Evolutionary conservation across 257 asterid genomes (phyloP), one percentile per base, ranked within the genome.

Genomic region (Echium plantagineum): DNA sequence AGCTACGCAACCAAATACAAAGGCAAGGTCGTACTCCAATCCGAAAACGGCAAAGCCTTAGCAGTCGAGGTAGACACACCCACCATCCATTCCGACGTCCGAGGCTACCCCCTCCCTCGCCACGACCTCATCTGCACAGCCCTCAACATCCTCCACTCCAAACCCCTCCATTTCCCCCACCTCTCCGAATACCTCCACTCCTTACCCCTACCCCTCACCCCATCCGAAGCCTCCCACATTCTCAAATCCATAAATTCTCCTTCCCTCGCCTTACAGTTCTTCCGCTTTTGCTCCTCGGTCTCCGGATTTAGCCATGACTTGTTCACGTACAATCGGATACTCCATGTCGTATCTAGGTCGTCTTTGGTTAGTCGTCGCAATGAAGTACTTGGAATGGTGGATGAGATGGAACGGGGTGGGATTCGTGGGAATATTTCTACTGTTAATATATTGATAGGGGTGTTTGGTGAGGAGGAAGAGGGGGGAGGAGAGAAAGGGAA

Each of bases 21-120:
- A 66, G 98, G 98, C 0, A 77, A 72, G 69, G 86, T 87, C 20
- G 76, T 82, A 0, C 71, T 72, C 3, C 74, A 78, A 35, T 76
- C 86, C 49, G 75, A 69, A 60, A 78, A 77, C 13, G 94, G 95
- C 61, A 85, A 86, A 18, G 72, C 80, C 32, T 77, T 89, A 66
- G 85, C 91, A 63, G 78, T 90, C 16, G 87, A 85, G 72, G 89
- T 87, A 55, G 55, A 77, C 5, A 42, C 83, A 38, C 89, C 94
- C 54, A 38, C 68, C 21, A 66, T 75, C 70, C 64, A 68, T 60
- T 59, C 77, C 68, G 98, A 90, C 78, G 79, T 76, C 65, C 80
- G 95, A 60, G 98, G 98, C 72, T 84, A 87, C 66, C 80, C 81
- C n/a, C 89, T 91, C 16, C 98, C 95, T 22, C 95, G 98, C 70